Conservation (phyloP, 345 rosid species). For the Theobroma cacao region DNA sequence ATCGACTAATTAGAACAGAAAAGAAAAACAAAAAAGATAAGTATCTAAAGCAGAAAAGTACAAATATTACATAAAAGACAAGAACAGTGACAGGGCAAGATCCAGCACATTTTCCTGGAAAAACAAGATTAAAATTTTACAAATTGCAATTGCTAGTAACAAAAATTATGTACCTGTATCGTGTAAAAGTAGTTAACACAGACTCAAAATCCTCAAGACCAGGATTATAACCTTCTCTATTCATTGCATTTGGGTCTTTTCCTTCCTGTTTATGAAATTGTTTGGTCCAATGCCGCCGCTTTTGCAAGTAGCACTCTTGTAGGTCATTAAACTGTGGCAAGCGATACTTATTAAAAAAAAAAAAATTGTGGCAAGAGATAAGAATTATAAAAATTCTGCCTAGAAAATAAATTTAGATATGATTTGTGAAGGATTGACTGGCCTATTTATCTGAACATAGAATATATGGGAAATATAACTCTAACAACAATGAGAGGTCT, state of each 20-base stretch:
- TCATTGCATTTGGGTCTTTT: constrained; percentile 25
- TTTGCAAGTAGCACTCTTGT: constrained; percentile 55
- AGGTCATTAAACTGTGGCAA: constrained; percentile 49
- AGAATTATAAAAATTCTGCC: constrained; percentile 2
- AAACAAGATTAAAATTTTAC: background rate
- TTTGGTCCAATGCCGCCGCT: constrained; percentile 33
- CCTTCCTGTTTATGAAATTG: constrained; percentile 30
- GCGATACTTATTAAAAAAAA: too few species aligned
- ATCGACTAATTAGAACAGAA: constrained; percentile 36
- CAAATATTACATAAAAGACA: background rate
- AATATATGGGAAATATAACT: background rate
- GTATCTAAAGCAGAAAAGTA: constrained; percentile 5
- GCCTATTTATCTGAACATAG: background rate
- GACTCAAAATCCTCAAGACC: constrained; percentile 56
- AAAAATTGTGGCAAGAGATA: constrained; percentile 36
- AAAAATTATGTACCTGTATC: constrained; percentile 41
- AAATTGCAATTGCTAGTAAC: background rate
- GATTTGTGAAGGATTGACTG: background rate
- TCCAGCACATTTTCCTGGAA: background rate
- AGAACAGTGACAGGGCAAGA: background rate
- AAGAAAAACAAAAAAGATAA: background rate
- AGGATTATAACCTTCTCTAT: constrained; percentile 40
- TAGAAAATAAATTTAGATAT: background rate
- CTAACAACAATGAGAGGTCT: background rate
- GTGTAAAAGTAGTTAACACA: constrained; percentile 42